Evolutionary conservation across 345 rosid species (phyloP).

Genomic region (Schrenkiella parvula): DNA sequence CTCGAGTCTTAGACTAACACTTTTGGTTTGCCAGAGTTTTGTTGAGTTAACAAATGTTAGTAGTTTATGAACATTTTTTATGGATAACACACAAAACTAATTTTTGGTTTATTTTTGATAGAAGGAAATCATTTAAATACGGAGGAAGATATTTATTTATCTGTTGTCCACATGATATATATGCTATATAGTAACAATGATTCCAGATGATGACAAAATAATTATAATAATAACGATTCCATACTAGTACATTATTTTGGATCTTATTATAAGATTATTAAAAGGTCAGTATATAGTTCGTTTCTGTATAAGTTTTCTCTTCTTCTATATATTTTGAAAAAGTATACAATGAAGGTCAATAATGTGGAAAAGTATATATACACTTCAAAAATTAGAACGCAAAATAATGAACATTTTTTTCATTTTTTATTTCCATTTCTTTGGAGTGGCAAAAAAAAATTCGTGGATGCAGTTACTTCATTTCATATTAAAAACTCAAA

Average conservation of each 20-base stretch:
- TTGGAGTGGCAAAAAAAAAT: background rate
- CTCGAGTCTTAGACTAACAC: background rate
- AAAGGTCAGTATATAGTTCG: background rate
- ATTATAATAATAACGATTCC: background rate
- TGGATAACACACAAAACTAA: background rate
- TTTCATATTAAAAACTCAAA: background rate
- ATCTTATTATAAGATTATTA: background rate
- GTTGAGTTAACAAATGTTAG: too few species aligned
- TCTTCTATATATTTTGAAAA: background rate
- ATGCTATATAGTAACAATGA: background rate
- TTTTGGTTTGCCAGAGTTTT: too few species aligned
- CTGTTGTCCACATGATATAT: background rate
- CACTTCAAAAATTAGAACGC: background rate
- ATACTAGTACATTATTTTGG: background rate
- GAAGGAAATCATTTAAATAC: background rate
- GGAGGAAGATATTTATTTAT: background rate
- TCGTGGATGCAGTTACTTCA: conserved; percentile 1
- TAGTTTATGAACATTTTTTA: too few species aligned
- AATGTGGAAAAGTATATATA: background rate
- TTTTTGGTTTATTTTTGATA: background rate
- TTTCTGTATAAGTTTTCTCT: background rate
- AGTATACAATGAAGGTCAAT: background rate
- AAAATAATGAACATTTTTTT: background rate
- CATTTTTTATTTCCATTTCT: background rate
- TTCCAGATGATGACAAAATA: background rate